phyloP scores from a whole-genome alignment of 345 rosid genomes.

The Orychophragmus violaceus region DNA sequence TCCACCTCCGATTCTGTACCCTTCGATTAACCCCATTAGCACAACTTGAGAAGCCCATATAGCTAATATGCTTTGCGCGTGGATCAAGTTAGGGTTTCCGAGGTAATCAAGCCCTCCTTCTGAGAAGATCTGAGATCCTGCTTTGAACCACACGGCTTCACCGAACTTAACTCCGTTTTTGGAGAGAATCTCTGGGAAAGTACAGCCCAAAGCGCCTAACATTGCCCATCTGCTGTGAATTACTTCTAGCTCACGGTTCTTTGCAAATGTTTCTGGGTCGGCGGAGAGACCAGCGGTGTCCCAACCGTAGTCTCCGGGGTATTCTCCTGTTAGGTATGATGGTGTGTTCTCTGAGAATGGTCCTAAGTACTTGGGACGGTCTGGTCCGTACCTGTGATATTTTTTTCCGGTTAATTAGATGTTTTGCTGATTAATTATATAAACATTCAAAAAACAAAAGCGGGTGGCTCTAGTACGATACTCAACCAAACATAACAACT shows the following conservation, averaged over 20 bases:
- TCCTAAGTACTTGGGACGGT: conserved; percentile 43
- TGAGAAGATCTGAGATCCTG: conserved; percentile 43
- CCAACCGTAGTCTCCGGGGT: conserved; percentile 54
- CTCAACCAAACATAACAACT: too few species aligned
- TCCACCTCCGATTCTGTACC: conserved; percentile 46
- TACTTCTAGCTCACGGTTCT: conserved; percentile 44
- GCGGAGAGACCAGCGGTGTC: conserved; percentile 49
- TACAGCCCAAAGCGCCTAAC: conserved; percentile 44
- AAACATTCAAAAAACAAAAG: too few species aligned
- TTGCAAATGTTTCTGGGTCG: conserved; percentile 49
- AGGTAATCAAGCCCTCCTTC: conserved; percentile 42
- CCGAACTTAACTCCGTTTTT: conserved; percentile 48
- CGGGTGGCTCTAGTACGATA: too few species aligned
- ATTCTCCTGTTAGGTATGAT: conserved; percentile 44
- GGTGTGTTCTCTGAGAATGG: conserved; percentile 44
- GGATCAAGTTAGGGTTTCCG: conserved; percentile 43
- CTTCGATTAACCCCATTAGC: conserved; percentile 45
- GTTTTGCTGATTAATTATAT: too few species aligned
- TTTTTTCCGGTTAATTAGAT: too few species aligned
- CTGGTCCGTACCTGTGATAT: conserved; percentile 33
- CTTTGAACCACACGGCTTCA: conserved; percentile 50
- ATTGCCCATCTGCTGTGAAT: conserved; percentile 50
- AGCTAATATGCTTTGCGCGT: conserved; percentile 47
- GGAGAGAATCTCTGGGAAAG: conserved; percentile 45
- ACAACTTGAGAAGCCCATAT: conserved; percentile 43